Conservation (phyloP, 2,329 filamentous ascomycete species). For the Verticillium zaregamsianum region DNA sequence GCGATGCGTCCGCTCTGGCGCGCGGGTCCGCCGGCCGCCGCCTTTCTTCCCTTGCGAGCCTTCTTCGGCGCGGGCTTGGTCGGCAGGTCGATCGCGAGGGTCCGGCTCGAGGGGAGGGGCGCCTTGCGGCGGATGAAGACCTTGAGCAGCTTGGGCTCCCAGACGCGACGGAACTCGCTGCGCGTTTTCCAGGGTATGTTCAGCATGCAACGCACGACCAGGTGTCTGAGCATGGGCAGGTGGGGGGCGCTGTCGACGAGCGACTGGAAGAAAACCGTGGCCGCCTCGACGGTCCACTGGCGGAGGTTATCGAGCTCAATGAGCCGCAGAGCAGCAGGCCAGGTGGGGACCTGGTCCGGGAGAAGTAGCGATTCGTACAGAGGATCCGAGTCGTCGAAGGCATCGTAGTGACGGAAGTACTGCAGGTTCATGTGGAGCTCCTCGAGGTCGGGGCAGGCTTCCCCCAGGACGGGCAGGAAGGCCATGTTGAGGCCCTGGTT, state of each 20-base stretch:
- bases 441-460: constrained; percentile 66
- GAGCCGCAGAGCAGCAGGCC: constrained; percentile 68
- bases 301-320: constrained; percentile 76
- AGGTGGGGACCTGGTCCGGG: constrained; percentile 64
- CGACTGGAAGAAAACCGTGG: constrained; percentile 74
- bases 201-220: constrained; percentile 74
- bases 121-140: constrained; percentile 55
- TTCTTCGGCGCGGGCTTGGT: background rate
- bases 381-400: constrained; percentile 68
- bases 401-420: constrained; percentile 68
- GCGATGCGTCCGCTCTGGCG: constrained; percentile 34
- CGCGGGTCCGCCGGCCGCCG: constrained; percentile 14
- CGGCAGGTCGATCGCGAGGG: background rate
- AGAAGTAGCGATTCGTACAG: constrained; percentile 67
- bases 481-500: constrained; percentile 74
- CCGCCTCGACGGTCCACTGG: constrained; percentile 64
- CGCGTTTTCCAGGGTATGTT: constrained; percentile 79
- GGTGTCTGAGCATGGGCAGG: constrained; percentile 62
- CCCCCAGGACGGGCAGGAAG: constrained; percentile 65
- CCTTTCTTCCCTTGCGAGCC: constrained; percentile 8
- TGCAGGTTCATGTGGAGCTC: constrained; percentile 72
- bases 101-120: constrained; percentile 26
- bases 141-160: constrained; percentile 65
- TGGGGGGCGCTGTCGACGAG: constrained; percentile 66
- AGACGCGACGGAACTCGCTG: constrained; percentile 72